Base-by-base conservation (phyloP, 441 rosid species). In the Hura crepitans region DNA sequence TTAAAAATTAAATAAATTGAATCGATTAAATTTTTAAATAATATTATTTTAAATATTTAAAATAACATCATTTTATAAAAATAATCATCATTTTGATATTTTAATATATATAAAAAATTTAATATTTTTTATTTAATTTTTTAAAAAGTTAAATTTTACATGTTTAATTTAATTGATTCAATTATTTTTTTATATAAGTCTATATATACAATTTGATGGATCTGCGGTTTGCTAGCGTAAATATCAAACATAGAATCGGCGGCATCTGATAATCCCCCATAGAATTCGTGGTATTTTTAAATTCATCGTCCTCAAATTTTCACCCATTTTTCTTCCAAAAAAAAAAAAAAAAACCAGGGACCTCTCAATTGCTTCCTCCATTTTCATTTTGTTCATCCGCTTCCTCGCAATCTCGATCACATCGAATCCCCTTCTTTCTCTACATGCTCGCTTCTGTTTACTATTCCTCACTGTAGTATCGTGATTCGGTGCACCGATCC, bases 351-450 rank as follows among this genome's bases (percentile, higher is more conserved):
- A 58, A 4, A 35, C 27, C 49, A n/a, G 10, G 7, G n/a, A 51
- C 62, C 47, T 49, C 65, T 30, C 12, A 60, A 3, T 39, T 33
- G 23, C 28, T 42, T 37, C 42, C 65, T 28, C 20, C 9, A 25
- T 27, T 25, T 25, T 23, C 59, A 28, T 0, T 50, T 22, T 20
- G n/a, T 30, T 18, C 59, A 5, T 15, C 23, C 30, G 8, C 46
- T 3, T 43, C 30, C 13, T 61, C 62, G 35, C 72, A 28, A 65
- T 57, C 60, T 70, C 72, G 77, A 81, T 81, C 81, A 53, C 66
- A 56, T 33, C 74, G 70, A 55, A 54, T 54, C 46, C 74, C 6
- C 47, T 27, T 37, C 2, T 59, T 51, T 56, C 5, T 28, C 46
- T 51, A 31, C 47, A 5, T 3, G 6, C 5, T 14, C 14, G 28